Evolutionary conservation across 2,329 filamentous ascomycete species (phyloP), one percentile per base, ranked within the genome.

Genomic region (Paramyrothecium sp.): DNA sequence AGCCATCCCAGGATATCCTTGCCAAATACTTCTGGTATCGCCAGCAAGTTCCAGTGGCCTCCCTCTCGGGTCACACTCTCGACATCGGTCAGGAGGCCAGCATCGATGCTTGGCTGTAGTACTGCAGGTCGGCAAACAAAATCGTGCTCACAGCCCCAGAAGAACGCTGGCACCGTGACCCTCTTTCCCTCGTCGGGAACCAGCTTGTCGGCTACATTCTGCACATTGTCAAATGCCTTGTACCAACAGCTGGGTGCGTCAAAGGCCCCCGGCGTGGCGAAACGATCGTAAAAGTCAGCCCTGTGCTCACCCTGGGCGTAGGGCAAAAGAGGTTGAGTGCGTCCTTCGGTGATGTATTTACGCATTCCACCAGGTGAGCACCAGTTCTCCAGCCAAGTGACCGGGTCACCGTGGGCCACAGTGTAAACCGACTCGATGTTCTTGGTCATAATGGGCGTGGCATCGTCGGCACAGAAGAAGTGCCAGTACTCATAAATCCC

Each of bases 401-500:
- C 56, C 1, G 62, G 66, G 1, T 69, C 65, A 10, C 70, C 68
- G 57, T 78, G 74, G 41, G 71, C 58, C 3, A 61, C 67, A 26
- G 65, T 55, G 59, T 71, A 79, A 5, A 73, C 54, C 17, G 71
- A 71, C 26, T 78, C 76, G 0, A 75, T 58, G 55, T 79, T 71
- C 26, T 61, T 57, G 7, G 69, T 65, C 30, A 81, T 64, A n/a
- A 81, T 47, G 1, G 63, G 62, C 2, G 70, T 61, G 2, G 71
- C 75, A 41, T 80, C 76, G 0, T 71, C 64, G 1, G 73, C 67
- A 1, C 68, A 69, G 62, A 81, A 77, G 30, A 81, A 71, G 53
- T 78, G 63, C 77, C 78, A 81, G 68, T 82, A 83, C 30, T 70
- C 66, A 47, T 69, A 73, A 2, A 67, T 30, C 3, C 71, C 67